These are phyloP conservation scores for Pseudogymnoascus pannorum DNA, from an alignment of 2,329 filamentous ascomycete genomes.

Conservation along the genomic window DNA sequence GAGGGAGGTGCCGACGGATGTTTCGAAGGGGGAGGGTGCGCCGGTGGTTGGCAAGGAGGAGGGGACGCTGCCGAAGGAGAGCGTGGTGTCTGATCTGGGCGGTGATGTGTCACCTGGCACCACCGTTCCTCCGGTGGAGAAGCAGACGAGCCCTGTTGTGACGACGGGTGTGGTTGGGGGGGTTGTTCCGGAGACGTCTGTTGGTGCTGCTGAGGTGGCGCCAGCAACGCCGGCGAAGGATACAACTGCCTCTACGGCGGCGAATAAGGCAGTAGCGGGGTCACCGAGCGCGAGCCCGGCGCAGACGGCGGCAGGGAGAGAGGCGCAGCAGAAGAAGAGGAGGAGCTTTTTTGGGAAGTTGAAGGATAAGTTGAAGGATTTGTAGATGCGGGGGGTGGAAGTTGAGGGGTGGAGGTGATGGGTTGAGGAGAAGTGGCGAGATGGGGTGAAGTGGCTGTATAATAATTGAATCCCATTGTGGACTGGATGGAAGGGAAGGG, in stretches of 20 bases:
- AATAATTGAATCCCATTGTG: not conserved
- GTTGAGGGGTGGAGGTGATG: not conserved
- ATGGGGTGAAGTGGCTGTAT: not conserved
- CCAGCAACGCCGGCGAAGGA: constrained; percentile 20
- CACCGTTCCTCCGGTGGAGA: constrained; percentile 21
- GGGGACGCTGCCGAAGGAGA: constrained; percentile 13
- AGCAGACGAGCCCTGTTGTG: constrained; percentile 16
- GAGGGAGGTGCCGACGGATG: constrained; percentile 47
- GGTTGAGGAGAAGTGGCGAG: too few species aligned
- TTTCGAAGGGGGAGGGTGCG: constrained; percentile 20
- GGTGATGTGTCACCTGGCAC: constrained; percentile 27
- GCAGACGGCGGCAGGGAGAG: constrained; percentile 16
- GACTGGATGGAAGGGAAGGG: too few species aligned
- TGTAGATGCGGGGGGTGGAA: not conserved
- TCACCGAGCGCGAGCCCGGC: constrained; percentile 13
- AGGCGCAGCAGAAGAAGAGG: constrained; percentile 32
- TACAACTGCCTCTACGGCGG: constrained; percentile 10
- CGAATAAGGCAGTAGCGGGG: constrained; percentile 20
- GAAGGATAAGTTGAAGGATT: constrained; percentile 42
- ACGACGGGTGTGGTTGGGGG: constrained; percentile 20
- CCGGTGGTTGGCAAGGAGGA: constrained; percentile 15
- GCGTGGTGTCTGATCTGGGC: constrained; percentile 11
- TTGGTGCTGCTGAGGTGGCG: constrained; percentile 16
- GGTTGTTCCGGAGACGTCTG: constrained; percentile 10
- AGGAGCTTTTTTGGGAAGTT: constrained; percentile 35